These are phyloP conservation scores for Cladophialophora yegresii DNA, from an alignment of 2,329 filamentous ascomycete genomes.

Conservation along the genomic window DNA sequence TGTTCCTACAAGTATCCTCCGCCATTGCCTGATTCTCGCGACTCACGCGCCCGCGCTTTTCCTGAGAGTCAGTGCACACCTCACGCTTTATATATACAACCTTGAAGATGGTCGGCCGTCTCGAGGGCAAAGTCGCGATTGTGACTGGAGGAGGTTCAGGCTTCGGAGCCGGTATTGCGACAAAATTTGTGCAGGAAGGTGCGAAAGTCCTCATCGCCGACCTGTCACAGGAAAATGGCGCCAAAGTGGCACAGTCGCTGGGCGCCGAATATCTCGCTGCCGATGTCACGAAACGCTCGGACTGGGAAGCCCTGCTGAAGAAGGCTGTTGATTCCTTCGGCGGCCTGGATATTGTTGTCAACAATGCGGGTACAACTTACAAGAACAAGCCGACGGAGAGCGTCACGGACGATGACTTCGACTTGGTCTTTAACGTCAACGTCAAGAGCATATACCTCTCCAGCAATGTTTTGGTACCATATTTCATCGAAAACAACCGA, in stretches of 20 bases:
- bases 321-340: conserved; percentile 47
- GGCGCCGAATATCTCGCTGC: conserved; percentile 28
- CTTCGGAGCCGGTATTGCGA: conserved; percentile 46
- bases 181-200: conserved; percentile 43
- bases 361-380: conserved; percentile 54
- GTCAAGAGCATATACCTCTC: conserved; percentile 35
- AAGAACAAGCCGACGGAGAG: conserved; percentile 47
- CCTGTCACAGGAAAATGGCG: conserved; percentile 28
- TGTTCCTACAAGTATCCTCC: background rate
- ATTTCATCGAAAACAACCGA: conserved; percentile 30
- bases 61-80: background rate
- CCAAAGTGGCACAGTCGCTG: conserved; percentile 28
- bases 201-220: conserved; percentile 43
- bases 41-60: background rate
- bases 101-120: conserved; percentile 30
- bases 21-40: background rate
- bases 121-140: conserved; percentile 47
- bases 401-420: conserved; percentile 51
- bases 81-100: background rate
- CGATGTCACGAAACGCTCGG: conserved; percentile 32
- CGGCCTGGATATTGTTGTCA: conserved; percentile 54
- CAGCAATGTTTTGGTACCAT: conserved; percentile 31
- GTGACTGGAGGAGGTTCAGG: conserved; percentile 49
- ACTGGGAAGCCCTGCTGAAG: conserved; percentile 44
- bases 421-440: conserved; percentile 53